Evolutionary conservation across 495 filamentous ascomycete species (phyloP).

Genomic region (Penicillium pancosmium): DNA sequence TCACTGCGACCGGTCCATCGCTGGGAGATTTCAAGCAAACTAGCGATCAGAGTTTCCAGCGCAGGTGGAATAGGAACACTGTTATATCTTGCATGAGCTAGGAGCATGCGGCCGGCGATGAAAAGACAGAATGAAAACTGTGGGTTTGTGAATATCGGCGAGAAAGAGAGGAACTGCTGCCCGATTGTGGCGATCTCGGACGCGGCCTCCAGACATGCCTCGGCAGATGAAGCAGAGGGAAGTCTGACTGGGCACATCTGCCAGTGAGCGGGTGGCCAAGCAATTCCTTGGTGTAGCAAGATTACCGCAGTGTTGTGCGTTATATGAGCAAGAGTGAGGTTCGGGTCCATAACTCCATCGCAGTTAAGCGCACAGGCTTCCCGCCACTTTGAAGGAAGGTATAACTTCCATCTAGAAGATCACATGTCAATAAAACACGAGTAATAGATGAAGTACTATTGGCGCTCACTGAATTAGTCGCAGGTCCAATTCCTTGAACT

Average conservation of each 20-base stretch:
- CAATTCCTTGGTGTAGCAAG: slow-evolving; percentile 28
- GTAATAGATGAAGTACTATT: background rate
- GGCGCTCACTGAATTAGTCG: slow-evolving; percentile 19
- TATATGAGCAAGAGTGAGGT: slow-evolving; percentile 29
- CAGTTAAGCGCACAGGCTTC: slow-evolving; percentile 13
- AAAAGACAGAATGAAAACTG: slow-evolving; percentile 31
- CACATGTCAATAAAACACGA: background rate
- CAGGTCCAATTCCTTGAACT: slow-evolving; percentile 24
- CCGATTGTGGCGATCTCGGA: slow-evolving; percentile 26
- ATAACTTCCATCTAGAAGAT: slow-evolving; percentile 41
- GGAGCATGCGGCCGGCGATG: slow-evolving; percentile 34
- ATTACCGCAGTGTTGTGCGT: slow-evolving; percentile 32
- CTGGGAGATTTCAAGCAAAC: slow-evolving; percentile 24
- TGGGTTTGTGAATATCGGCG: slow-evolving; percentile 23
- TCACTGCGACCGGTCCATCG: slow-evolving; percentile 27
- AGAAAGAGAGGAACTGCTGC: slow-evolving; percentile 22
- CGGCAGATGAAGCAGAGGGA: slow-evolving; percentile 20
- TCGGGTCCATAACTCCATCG: slow-evolving; percentile 26
- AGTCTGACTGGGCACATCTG: slow-evolving; percentile 19
- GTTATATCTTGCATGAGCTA: slow-evolving; percentile 34
- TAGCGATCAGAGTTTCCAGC: slow-evolving; percentile 9
- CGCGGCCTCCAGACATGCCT: slow-evolving; percentile 30
- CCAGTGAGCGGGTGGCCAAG: slow-evolving; percentile 27
- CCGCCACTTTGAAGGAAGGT: slow-evolving; percentile 41
- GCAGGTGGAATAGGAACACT: slow-evolving; percentile 18